Base-by-base conservation (phyloP, 1,284 basidiomycete species). In the Fistulina hepatica region DNA sequence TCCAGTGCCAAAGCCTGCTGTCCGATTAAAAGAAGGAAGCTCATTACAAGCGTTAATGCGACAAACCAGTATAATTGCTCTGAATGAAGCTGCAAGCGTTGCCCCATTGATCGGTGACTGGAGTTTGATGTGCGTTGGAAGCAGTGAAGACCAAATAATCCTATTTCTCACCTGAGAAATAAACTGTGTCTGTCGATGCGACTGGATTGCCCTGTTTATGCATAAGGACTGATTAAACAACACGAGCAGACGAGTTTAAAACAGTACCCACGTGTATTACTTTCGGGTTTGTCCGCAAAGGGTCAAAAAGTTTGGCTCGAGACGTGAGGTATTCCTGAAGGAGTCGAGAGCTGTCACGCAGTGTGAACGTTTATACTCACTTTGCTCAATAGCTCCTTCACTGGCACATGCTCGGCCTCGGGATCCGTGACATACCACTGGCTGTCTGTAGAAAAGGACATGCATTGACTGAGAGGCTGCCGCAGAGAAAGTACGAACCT, bases 1-100 rank as follows among this genome's bases (percentile, higher is more conserved):
- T 53, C 69, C 82, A 22, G 83, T 86, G 27, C 83, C 83, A 50
- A 86, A 88, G 7, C 79, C 80, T 77, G 44, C 4, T 22, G 34
- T 37, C 42, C 31, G 32, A 25, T 27, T 37, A 9, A 16, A 9
- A 17, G 32, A 12, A 28, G 6, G 23, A 5, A 24, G 13, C 41
- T 24, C 12, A 13, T 25, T 3, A 5, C 19, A n/a, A 8, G 47
- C 24, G 7, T 6, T 17, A 15, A 12, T 26, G 13, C 9, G 27
- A 47, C 70, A 41, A 32, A 80, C 81, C 82, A 43, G 78, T 75
- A 56, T 89, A 94, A 56, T 93, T 94, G 48, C 86, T 91, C 56
- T 91, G 86, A 44, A 97, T 97, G 56, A 82, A 95, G 45, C 86
- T 92, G 59, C 90, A 94, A 2, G 89, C 85, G 56, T 97, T 95